Evolutionary conservation across 2,329 filamentous ascomycete genomes (phyloP), one percentile per base, ranked within the genome.

Genomic region (Leptoxyphium fumago): DNA sequence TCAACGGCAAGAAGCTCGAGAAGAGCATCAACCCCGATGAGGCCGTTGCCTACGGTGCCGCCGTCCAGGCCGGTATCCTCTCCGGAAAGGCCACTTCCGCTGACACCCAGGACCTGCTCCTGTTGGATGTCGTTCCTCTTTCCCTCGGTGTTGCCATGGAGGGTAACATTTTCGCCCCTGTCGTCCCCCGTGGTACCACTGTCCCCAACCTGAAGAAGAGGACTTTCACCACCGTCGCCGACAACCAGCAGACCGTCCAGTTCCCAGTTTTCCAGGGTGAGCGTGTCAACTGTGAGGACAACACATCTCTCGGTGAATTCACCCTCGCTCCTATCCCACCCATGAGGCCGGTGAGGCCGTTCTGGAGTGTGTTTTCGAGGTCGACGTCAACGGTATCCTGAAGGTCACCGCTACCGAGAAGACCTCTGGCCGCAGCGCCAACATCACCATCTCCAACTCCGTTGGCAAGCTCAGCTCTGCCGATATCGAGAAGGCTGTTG

Each of bases 21-120:
- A 96, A 95, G 73, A 91, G 84, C 76, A 96, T 96, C 75, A 98
- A 98, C 80, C 91, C 91, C 61, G 91, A 98, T 65, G 91, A 98
- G 77, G 91, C 91, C 58, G 91, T 98, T 62, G 91, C 91, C 59
- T 95, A 95, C 72, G 91, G 91, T 80, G 91, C 91, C 54, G 91
- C 91, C 59, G 89, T 98, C 50, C 91, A 98, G 75, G 91, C 91
- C 56, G 91, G 88, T 80, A 95, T 98, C 66, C 82, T 98, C 54
- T 95, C 89, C 47, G 91, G 91, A 66, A 94, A 95, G 81, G 91
- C 91, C 58, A 91, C 85, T 54, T 94, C 87, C 41, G 86, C 86
- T 57, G 91, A 96, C 63, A 95, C 89, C 49, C 77, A 83, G 50
- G 91, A 96, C 66, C 82, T 98, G 54, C 81, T 98, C 51, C 82